These are phyloP conservation scores for Lactarius vividus DNA, from an alignment of 768 basidiomycete species.

Conservation along the genomic window DNA sequence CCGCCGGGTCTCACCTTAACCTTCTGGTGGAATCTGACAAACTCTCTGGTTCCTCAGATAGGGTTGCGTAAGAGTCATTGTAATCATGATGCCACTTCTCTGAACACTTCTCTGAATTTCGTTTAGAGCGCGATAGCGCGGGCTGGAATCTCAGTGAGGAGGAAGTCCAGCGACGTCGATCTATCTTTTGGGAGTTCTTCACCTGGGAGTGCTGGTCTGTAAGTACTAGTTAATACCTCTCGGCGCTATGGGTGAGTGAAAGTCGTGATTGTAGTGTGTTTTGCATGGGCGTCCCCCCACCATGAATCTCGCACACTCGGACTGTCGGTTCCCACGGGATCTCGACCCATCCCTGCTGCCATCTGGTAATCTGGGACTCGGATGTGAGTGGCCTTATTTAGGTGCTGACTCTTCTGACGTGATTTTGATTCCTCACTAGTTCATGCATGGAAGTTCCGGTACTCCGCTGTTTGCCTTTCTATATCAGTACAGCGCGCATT, in stretches of 20 bases:
- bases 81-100: background rate
- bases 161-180: slow-evolving; percentile 46
- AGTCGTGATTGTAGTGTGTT: slow-evolving; percentile 38
- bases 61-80: slow-evolving; percentile 46
- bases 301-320: slow-evolving; percentile 45
- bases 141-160: slow-evolving; percentile 45
- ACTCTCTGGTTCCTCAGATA: slow-evolving; percentile 37
- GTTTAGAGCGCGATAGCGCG: slow-evolving; percentile 50
- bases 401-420: background rate
- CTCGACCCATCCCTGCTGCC: slow-evolving; percentile 34
- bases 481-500: slow-evolving; percentile 45
- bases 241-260: background rate
- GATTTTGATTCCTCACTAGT: slow-evolving; percentile 15
- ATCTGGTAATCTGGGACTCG: slow-evolving; percentile 39
- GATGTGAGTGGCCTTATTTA: slow-evolving; percentile 39
- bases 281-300: slow-evolving; percentile 51
- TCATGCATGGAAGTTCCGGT: slow-evolving; percentile 44
- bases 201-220: slow-evolving; percentile 46
- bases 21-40: slow-evolving; percentile 9
- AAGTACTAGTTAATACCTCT: background rate
- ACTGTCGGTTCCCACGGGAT: slow-evolving; percentile 53
- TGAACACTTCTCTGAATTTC: slow-evolving; percentile 3
- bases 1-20: slow-evolving; percentile 28
- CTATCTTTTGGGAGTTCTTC: slow-evolving; percentile 54
- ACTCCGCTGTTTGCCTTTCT: slow-evolving; percentile 45